Base-by-base conservation (phyloP, 2,329 filamentous ascomycete genomes). In the Herpotrichia juniperi region DNA sequence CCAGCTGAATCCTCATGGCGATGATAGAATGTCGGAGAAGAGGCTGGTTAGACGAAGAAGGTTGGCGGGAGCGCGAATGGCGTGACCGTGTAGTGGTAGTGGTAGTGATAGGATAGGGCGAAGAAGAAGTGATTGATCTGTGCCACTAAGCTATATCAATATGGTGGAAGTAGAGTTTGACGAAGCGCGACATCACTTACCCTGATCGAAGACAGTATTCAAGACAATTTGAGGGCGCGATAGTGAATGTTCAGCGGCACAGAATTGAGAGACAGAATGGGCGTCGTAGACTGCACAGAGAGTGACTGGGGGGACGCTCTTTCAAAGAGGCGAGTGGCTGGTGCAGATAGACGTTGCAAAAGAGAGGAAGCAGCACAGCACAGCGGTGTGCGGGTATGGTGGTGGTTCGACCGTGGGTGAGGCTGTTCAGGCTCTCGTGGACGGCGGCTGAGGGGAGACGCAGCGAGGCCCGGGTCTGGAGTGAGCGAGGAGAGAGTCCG, bases 281-380 rank as follows among this genome's bases (percentile, higher is more conserved):
- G 34, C 14, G 34, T 39, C 34, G 34, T 39, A 39, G 56, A 55
- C 50, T 48, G 56, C 53, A 54, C 54, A 61, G 59, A 63, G 53
- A 58, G 51, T 50, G 53, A 56, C 50, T 54, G 53, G 48, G n/a
- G 35, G 45, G 43, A 60, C 56, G 42, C 66, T 73, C 69, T 74
- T 51, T 74, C 71, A 71, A 74, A 74, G 70, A 72, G 69, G 62
- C 48, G 51, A 34, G 37, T 42, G 46, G 46, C 49, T 53, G 32
- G 42, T 51, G 60, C 55, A 42, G 43, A 55, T 48, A 51, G 45
- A 40, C 57, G 25, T 25, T 47, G 50, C 45, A 62, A 72, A 71
- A 46, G 69, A 71, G 61, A 63, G 69, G 57, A 65, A 68, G 67
- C 66, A 70, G 64, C 67, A 70, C 68, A 64, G 68, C 68, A 50